Evolutionary conservation across 2,329 filamentous ascomycete genomes (phyloP), one percentile per base, ranked within the genome.

Genomic region (Penicillium sp.): DNA sequence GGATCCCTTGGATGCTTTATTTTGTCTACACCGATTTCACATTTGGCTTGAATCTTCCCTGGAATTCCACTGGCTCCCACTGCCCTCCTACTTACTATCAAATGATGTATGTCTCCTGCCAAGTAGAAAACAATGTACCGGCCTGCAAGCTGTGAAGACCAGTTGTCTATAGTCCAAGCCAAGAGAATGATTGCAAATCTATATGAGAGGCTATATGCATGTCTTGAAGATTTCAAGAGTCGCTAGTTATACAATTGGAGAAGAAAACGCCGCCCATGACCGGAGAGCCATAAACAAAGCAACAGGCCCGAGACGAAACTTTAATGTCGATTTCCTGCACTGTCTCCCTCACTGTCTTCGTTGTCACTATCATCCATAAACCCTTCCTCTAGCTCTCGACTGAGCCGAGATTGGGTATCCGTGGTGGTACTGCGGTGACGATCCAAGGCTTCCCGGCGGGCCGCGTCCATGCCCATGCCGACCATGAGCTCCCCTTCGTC

Each of bases 331-430:
- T 26, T 42, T 22, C 44, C 44, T 35, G 50, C 45, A 51, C 54
- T 71, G 76, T 68, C 65, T 80, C 53, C 14, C 49, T 62, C 64
- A 49, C 68, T 71, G 54, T 87, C 84, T 37, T 88, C 86, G 33
- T 88, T 85, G 55, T 88, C 86, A 69, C 88, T 90, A 65, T 90
- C 87, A 71, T 90, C 88, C 74, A 85, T 84, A 69, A 91, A 91
- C 0, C 87, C 88, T 67, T 88, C 83, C 71, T 93, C 90, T 51
- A 93, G 74, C 78, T 96, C 91, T 75, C 91, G 81, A 72, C 90
- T 93, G 59, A 96, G 68, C 60, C 91, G 81, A 64, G 84, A 70
- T 65, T 73, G 73, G 49, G 61, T 74, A 31, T 72, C 73, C n/a
- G 64, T 65, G 33, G 65, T 77, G 68, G 49, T 75, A 76, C 54